phyloP scores from a whole-genome alignment of 768 basidiomycete genomes.

The Dacryopinax primogenitus region DNA sequence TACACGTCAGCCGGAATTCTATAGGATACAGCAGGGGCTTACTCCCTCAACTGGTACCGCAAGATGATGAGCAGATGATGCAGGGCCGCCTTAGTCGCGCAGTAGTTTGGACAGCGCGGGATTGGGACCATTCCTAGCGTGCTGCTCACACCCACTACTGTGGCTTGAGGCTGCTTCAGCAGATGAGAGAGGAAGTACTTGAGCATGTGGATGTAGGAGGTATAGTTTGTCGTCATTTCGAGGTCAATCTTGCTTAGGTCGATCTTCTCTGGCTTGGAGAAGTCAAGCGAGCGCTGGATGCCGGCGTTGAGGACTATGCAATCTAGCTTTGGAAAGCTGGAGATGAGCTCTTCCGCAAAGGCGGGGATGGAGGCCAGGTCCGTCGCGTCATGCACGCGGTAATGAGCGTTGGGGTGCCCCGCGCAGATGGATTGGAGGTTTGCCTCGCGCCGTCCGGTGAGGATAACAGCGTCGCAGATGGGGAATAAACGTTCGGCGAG shows the following conservation, averaged over 20 bases:
- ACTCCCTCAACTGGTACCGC: slow-evolving; percentile 12
- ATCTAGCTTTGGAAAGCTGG: slow-evolving; percentile 10
- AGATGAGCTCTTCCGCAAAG: background rate
- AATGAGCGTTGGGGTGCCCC: slow-evolving; percentile 12
- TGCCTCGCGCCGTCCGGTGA: slow-evolving; percentile 11
- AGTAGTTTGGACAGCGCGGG: slow-evolving; percentile 15
- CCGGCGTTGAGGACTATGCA: slow-evolving; percentile 13
- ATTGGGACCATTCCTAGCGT: slow-evolving; percentile 13
- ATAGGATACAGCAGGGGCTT: background rate
- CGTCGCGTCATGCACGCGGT: slow-evolving; percentile 6
- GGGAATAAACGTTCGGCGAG: slow-evolving; percentile 12
- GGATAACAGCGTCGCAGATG: slow-evolving; percentile 6
- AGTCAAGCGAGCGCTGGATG: slow-evolving; percentile 15
- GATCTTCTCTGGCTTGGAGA: slow-evolving; percentile 12
- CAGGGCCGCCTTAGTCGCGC: slow-evolving; percentile 15
- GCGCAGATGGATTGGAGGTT: slow-evolving; percentile 13
- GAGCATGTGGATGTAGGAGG: slow-evolving; percentile 11
- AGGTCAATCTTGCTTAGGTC: slow-evolving; percentile 11
- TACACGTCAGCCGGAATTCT: background rate
- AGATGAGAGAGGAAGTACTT: slow-evolving; percentile 14
- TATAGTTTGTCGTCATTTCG: slow-evolving; percentile 16
- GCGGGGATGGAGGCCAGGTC: background rate
- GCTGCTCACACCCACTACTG: slow-evolving; percentile 8
- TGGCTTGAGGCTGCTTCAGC: slow-evolving; percentile 11
- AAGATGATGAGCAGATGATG: slow-evolving; percentile 13